Conservation (phyloP, 331 rosid genomes). For the Quercus lobata region DNA sequence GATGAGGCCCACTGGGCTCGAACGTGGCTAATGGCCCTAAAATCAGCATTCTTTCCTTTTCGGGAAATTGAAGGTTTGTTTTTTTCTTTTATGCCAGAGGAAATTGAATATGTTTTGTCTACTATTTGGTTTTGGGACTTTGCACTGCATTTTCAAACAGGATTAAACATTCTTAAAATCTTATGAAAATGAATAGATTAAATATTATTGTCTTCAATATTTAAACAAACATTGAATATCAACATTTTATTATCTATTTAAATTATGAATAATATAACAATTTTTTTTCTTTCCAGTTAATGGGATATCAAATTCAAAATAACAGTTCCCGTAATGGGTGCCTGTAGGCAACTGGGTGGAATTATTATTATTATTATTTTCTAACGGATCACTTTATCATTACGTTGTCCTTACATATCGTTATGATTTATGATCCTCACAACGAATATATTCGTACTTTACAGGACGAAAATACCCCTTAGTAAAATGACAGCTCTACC, state of each 20-base stretch:
- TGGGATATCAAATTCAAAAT: conserved; percentile 8
- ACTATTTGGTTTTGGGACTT: no score
- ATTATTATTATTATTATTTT: neutral
- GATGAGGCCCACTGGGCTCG: neutral
- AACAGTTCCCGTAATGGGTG: conserved; percentile 25
- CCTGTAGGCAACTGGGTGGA: conserved; percentile 3
- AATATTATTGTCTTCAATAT: no score
- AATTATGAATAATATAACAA: no score
- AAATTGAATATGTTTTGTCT: no score
- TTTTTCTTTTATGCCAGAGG: no score
- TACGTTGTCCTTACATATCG: conserved; percentile 7
- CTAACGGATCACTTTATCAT: conserved; percentile 36
- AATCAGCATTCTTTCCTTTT: neutral
- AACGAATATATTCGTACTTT: neutral
- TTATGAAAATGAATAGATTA: no score
- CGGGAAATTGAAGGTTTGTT: no score
- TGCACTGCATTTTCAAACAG: no score
- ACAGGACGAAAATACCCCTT: conserved; percentile 30
- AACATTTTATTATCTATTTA: no score
- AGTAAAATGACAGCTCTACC: neutral
- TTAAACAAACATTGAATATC: no score
- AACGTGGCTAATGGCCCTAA: neutral
- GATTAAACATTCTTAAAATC: no score
- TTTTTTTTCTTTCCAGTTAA: no score
- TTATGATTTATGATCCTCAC: conserved; percentile 22